Base-by-base conservation (phyloP, 768 basidiomycete genomes). In the Lanmaoa rubissima region DNA sequence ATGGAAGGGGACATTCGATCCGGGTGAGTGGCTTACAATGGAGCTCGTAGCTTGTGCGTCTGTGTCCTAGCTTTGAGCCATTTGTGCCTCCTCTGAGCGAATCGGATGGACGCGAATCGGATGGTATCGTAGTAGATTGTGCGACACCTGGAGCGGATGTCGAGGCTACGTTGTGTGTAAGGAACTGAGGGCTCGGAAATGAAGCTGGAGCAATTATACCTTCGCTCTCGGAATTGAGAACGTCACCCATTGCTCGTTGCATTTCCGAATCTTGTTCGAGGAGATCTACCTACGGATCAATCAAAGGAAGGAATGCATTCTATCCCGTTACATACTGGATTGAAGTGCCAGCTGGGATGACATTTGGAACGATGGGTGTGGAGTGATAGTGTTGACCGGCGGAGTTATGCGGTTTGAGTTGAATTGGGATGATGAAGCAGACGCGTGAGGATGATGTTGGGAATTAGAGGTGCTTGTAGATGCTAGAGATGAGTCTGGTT, bases 221-320 rank as follows among this genome's bases (percentile, higher is more conserved):
- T 65, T 76, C 76, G 38, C 69, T 77, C 38, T 82, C 83, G 59
- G 75, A 82, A 62, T 78, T 83, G 51, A 83, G 80, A 55, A 83
- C 64, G 21, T 76, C 81, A 31, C 80, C 76, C 64, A 90, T 81
- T 11, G 77, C 82, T 51, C 80, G 78, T 52, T 83, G 84, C 88
- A 90, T 89, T 62, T 86, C 86, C 3, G 86, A 85, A 62, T 90
- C 84, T 53, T 82, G 78, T 21, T 88, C 86, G 54, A 89, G 69
- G 16, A 88, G 74, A 73, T 89, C 87, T 89, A 57, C 44, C 13
- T 6, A 34, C 39, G 32, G 35, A 44, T 62, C 24, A 61, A 57
- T 48, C 26, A 42, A 42, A 49, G 8, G 26, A 59, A 38, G 1
- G 8, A 4, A 21, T 1, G 17, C n/a, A 42, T 47, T 45, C 16